These are phyloP conservation scores for Vigna nakashimae DNA, from an alignment of 306 rosid species.

Conservation along the genomic window DNA sequence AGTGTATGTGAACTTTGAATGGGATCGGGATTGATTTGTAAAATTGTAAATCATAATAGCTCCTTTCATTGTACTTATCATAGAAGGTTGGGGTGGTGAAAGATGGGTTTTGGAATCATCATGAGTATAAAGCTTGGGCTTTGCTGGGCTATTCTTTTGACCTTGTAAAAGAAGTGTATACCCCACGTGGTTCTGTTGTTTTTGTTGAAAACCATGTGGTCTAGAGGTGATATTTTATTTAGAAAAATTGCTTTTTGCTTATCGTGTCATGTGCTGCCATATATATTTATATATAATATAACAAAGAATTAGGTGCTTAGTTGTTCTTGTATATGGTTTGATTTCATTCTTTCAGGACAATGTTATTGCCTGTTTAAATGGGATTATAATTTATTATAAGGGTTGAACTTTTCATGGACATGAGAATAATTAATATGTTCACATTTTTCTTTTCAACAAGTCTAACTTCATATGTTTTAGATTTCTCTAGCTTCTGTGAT, in stretches of 20 bases:
- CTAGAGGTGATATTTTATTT: conserved; percentile 49
- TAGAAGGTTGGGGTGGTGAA: conserved; percentile 64
- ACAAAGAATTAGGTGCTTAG: conserved; percentile 43
- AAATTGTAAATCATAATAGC: conserved; percentile 88
- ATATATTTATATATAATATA: conserved; percentile 10
- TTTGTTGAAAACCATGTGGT: conserved; percentile 81
- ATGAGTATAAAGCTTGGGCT: conserved; percentile 56
- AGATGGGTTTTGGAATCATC: conserved; percentile 57
- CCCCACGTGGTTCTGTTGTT: conserved; percentile 89
- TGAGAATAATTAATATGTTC: not conserved
- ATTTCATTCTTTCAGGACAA: not conserved
- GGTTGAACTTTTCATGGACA: no score
- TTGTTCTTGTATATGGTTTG: not conserved
- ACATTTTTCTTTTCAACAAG: not conserved
- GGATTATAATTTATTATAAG: no score
- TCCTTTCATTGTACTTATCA: conserved; percentile 51
- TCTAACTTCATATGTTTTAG: not conserved
- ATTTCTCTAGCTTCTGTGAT: not conserved
- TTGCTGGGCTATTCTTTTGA: conserved; percentile 71
- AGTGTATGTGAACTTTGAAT: conserved; percentile 47
- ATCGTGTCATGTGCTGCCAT: conserved; percentile 39
- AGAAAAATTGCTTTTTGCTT: conserved; percentile 47
- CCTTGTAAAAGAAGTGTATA: conserved; percentile 56
- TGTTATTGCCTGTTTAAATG: not conserved
- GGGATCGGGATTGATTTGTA: conserved; percentile 72